Percentiles rank a stretch among this genome's conserved stretches.
These are phyloP conservation scores for Sechiopsis laciniata DNA, from an alignment of 306 rosid genomes.

Conservation along the genomic window DNA sequence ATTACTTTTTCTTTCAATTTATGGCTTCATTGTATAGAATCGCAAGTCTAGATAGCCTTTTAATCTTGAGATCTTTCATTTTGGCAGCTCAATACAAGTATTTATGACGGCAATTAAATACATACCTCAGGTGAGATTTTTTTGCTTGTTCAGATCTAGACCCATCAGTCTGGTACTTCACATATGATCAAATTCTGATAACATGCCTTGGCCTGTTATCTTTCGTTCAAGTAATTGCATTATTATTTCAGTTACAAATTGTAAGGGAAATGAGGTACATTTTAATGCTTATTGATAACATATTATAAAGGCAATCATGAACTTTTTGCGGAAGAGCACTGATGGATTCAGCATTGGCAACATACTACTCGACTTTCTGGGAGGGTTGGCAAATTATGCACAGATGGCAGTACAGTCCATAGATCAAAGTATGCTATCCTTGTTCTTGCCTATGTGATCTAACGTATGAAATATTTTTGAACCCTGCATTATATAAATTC, in stretches of 20 bases:
- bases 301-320: slow-evolving; percentile 59
- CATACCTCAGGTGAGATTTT: slow-evolving; percentile 72
- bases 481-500: slow-evolving; percentile 11
- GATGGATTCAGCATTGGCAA: slow-evolving; percentile 83
- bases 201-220: not conserved
- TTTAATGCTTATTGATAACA: slow-evolving; percentile 1
- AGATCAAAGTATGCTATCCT: slow-evolving; percentile 61
- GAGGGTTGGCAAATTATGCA: slow-evolving; percentile 59
- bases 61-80: slow-evolving; percentile 12
- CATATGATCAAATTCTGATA: slow-evolving; percentile 2
- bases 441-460: slow-evolving; percentile 7
- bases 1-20: slow-evolving; percentile 9
- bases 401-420: slow-evolving; percentile 82
- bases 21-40: slow-evolving; percentile 21
- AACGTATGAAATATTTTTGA: slow-evolving; percentile 13
- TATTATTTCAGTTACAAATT: not conserved
- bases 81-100: slow-evolving; percentile 74
- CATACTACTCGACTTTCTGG: slow-evolving; percentile 68
- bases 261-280: not conserved
- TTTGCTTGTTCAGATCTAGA: not conserved
- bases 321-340: slow-evolving; percentile 69
- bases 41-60: not conserved
- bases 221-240: not conserved
- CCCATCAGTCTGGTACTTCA: not conserved
- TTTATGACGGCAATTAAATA: slow-evolving; percentile 75